These are phyloP conservation scores for Handroanthus guayacan DNA, from an alignment of 257 asterid genomes.

Conservation along the genomic window DNA sequence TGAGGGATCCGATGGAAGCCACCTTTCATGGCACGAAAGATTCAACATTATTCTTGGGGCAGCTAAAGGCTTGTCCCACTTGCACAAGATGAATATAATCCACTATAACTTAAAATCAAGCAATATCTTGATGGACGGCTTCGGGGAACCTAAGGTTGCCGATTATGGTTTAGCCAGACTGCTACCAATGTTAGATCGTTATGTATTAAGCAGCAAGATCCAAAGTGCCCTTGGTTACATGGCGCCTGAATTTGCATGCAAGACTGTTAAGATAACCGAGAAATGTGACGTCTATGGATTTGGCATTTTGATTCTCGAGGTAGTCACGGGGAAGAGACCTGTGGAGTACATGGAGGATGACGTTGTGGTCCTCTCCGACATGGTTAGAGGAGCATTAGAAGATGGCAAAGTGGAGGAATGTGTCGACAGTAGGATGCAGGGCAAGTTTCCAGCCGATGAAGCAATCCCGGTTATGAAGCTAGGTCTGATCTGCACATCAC, in stretches of 20 bases:
- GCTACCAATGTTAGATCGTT: constrained; percentile 82
- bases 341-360: constrained; percentile 95
- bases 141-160: constrained; percentile 75
- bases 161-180: constrained; percentile 79
- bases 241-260: constrained; percentile 93
- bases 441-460: constrained; percentile 74
- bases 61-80: constrained; percentile 72
- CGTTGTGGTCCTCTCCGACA: constrained; percentile 80
- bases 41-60: constrained; percentile 68
- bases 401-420: constrained; percentile 80
- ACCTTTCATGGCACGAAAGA: constrained; percentile 75
- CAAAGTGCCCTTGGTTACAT: constrained; percentile 91
- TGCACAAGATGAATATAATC: constrained; percentile 69
- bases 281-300: constrained; percentile 90
- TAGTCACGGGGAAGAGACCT: constrained; percentile 74
- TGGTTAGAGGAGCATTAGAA: constrained; percentile 83
- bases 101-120: constrained; percentile 89
- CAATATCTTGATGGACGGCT: constrained; percentile 62
- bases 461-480: constrained; percentile 77
- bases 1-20: constrained; percentile 52
- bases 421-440: constrained; percentile 67
- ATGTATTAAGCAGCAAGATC: constrained; percentile 80
- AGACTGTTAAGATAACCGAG: constrained; percentile 79
- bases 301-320: constrained; percentile 76
- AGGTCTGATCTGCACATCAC: constrained; percentile 83